phyloP scores from a whole-genome alignment of 75 land plant genomes.

The Selaginella tamariscina region DNA sequence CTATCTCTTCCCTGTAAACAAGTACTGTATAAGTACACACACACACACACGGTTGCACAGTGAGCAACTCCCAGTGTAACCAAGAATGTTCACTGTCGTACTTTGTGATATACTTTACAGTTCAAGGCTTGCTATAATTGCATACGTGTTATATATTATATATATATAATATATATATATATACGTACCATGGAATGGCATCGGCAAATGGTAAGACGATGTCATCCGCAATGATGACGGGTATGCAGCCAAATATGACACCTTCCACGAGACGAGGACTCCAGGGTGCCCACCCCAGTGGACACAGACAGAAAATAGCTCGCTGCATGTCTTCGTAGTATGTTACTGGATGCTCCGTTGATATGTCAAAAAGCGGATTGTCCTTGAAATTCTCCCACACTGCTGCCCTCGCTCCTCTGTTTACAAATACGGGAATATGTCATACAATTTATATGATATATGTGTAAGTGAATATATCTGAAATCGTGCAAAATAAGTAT shows the following conservation, averaged over 20 bases:
- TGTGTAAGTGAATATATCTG: no score
- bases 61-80: no score
- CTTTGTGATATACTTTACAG: no score
- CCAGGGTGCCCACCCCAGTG: slow-evolving; percentile 93
- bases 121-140: no score
- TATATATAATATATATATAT: no score
- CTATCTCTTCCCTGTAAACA: slow-evolving; percentile 84
- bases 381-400: slow-evolving; percentile 90
- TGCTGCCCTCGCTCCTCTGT: slow-evolving; percentile 69
- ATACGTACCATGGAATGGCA: slow-evolving; percentile 91
- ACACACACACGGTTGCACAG: no score
- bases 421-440: not conserved
- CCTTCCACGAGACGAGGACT: slow-evolving; percentile 77
- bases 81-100: no score
- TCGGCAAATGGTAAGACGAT: slow-evolving; percentile 81
- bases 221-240: slow-evolving; percentile 81
- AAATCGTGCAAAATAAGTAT: no score
- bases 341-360: slow-evolving; percentile 70
- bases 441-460: not conserved
- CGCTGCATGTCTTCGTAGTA: slow-evolving; percentile 92
- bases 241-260: slow-evolving; percentile 79
- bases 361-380: slow-evolving; percentile 80
- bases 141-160: no score
- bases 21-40: no score
- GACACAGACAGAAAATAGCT: slow-evolving; percentile 72